These are phyloP conservation scores for Zizania palustris DNA, from an alignment of 202 grass and related monocot genomes.

Conservation along the genomic window DNA sequence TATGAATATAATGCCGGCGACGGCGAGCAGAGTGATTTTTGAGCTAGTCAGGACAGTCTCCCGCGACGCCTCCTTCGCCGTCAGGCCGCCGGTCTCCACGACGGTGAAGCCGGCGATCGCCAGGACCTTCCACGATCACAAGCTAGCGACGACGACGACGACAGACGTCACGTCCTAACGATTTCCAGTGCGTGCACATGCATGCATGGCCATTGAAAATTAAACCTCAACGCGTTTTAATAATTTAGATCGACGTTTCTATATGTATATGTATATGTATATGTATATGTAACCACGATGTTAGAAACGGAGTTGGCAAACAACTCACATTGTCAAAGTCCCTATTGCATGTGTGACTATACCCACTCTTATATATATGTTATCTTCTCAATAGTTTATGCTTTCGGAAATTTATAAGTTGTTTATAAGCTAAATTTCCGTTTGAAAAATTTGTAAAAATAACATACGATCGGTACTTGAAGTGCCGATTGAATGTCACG, in stretches of 20 bases:
- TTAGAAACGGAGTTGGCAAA: not conserved
- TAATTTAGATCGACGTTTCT: too few relatives aligned
- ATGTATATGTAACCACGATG: not conserved
- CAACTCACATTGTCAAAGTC: not conserved
- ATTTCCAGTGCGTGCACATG: not conserved
- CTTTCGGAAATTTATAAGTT: too few relatives aligned
- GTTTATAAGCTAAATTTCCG: too few relatives aligned
- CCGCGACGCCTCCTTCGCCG: slow-evolving; percentile 49
- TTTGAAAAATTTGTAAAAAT: too few relatives aligned
- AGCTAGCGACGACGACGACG: not conserved
- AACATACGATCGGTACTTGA: too few relatives aligned
- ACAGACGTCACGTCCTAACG: not conserved
- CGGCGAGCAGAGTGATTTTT: slow-evolving; percentile 33
- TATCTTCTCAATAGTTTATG: too few relatives aligned
- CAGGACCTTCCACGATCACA: slow-evolving; percentile 38
- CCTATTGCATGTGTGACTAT: not conserved
- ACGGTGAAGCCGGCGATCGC: slow-evolving; percentile 48
- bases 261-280: too few relatives aligned
- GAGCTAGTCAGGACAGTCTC: slow-evolving; percentile 42
- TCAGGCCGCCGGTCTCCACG: slow-evolving; percentile 49
- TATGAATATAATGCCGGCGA: too few relatives aligned
- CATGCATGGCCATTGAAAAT: not conserved
- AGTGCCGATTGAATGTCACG: too few relatives aligned
- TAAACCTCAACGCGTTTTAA: too few relatives aligned
- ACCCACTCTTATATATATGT: too few relatives aligned